phyloP scores from a whole-genome alignment of 345 rosid species.

The Geranium rotundifolium region DNA sequence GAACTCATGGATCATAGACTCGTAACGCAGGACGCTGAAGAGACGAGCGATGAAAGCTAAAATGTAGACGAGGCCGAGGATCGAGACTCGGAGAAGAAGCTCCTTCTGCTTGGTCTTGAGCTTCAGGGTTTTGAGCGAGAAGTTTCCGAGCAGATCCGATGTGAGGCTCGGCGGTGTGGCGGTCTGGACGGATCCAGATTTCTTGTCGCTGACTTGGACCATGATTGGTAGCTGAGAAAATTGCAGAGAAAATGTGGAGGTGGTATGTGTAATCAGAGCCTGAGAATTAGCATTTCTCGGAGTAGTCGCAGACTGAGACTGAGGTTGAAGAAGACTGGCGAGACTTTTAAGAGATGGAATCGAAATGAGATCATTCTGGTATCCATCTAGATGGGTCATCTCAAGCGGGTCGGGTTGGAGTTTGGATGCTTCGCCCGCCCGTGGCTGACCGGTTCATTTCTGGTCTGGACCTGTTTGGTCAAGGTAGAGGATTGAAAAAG shows the following conservation, averaged over 20 bases:
- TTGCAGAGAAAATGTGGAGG: not conserved
- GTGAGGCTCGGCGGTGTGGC: slow-evolving; percentile 5
- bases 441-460: too few species aligned
- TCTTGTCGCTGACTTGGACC: not conserved
- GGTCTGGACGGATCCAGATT: slow-evolving; percentile 12
- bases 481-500: too few species aligned
- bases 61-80: slow-evolving; percentile 77
- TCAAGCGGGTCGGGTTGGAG: too few species aligned
- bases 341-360: too few species aligned
- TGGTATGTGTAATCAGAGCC: not conserved
- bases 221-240: not conserved
- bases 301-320: too few species aligned
- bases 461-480: too few species aligned
- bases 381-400: too few species aligned
- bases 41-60: slow-evolving; percentile 80
- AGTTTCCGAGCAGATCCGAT: slow-evolving; percentile 37
- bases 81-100: slow-evolving; percentile 72
- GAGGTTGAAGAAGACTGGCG: too few species aligned
- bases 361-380: too few species aligned
- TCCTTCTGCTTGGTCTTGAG: slow-evolving; percentile 89
- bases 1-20: slow-evolving; percentile 97
- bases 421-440: too few species aligned
- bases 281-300: not conserved
- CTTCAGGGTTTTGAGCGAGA: slow-evolving; percentile 43
- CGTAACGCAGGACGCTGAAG: slow-evolving; percentile 88